Base-by-base conservation (phyloP, 106 monocot species). In the Hemerocallis citrina region DNA sequence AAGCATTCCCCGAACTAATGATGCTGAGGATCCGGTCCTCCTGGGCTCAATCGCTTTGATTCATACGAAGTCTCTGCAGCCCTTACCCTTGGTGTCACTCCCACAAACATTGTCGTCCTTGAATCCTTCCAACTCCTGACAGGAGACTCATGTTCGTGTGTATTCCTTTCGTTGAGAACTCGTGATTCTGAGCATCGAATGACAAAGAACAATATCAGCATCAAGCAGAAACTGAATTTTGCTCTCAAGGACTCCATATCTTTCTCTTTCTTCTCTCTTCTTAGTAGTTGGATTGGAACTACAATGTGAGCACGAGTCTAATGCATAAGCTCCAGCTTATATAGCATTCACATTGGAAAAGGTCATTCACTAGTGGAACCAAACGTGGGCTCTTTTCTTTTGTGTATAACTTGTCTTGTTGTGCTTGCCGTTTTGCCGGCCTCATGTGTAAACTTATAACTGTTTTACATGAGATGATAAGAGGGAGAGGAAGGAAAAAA, bases 21-120 rank as follows among this genome's bases (percentile, higher is more conserved):
- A 55, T 74, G 74, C 15, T 74, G 74, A 17, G 74, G 74, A 23
- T 74, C 67, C 4, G 74, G 74, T 11, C 74, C 74, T 22, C 67
- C 67, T 9, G 74, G 74, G 52, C 74, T 67, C 40, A 44, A 28
- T 55, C 74, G 58, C 60, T 66, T 74, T 1, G 66, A 69, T n/a
- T 39, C 74, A 10, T 34, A 16, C 15, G 61, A 62, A 43, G 16
- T 20, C n/a, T 1, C 28, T 15, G 16, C 10, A 0, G 48, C 10
- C 7, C 1, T 38, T 39, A 25, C 37, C 28, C 38, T 30, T 11
- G 4, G 15, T 16, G 27, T 28, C 34, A 21, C 24, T 21, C 32
- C 31, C 15, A 9, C 5, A 38, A 45, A 23, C 59, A 37, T 48
- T 37, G 1, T 24, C 37, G 31, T 24, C n/a, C 30, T 36, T 13